Percentiles rank a stretch among this genome's conserved stretches.
These are phyloP conservation scores for Hypoxylon fuscum DNA, from an alignment of 495 filamentous ascomycete species.

Conservation along the genomic window DNA sequence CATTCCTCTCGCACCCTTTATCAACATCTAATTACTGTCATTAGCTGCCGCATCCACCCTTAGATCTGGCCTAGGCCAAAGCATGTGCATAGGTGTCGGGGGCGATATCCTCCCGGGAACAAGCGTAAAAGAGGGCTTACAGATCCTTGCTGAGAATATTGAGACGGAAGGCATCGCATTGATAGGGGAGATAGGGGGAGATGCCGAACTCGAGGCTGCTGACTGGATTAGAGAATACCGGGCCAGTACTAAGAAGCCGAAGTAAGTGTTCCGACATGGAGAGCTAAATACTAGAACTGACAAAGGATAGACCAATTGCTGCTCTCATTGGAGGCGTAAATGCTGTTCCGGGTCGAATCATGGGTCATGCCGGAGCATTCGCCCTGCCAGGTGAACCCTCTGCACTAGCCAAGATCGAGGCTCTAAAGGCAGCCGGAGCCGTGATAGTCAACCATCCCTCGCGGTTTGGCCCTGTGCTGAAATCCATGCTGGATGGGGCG, in stretches of 20 bases:
- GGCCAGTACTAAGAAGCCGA: slow-evolving; percentile 66
- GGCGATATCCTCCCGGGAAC: slow-evolving; percentile 88
- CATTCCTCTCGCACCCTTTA: not conserved
- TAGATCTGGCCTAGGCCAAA: slow-evolving; percentile 83
- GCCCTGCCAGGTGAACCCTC: slow-evolving; percentile 71
- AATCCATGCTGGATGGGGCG: slow-evolving; percentile 47
- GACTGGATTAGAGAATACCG: slow-evolving; percentile 79
- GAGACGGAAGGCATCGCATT: slow-evolving; percentile 84
- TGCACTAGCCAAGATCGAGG: slow-evolving; percentile 70
- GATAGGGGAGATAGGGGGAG: slow-evolving; percentile 88
- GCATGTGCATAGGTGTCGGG: slow-evolving; percentile 86
- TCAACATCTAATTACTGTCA: slow-evolving; percentile 2
- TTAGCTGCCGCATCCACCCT: slow-evolving; percentile 83
- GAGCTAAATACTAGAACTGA: not conserved
- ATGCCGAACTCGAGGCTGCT: slow-evolving; percentile 81
- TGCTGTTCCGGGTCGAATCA: slow-evolving; percentile 72
- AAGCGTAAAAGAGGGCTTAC: slow-evolving; percentile 78
- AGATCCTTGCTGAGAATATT: slow-evolving; percentile 75
- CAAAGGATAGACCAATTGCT: slow-evolving; percentile 72
- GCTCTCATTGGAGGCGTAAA: slow-evolving; percentile 77
- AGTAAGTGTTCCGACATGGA: slow-evolving; percentile 60
- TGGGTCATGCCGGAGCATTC: slow-evolving; percentile 92
- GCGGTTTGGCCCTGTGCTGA: slow-evolving; percentile 79
- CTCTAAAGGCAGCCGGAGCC: slow-evolving; percentile 74
- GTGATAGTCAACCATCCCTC: slow-evolving; percentile 83